phyloP scores from a whole-genome alignment of 768 basidiomycete species.

The Pleurotus sapidus region DNA sequence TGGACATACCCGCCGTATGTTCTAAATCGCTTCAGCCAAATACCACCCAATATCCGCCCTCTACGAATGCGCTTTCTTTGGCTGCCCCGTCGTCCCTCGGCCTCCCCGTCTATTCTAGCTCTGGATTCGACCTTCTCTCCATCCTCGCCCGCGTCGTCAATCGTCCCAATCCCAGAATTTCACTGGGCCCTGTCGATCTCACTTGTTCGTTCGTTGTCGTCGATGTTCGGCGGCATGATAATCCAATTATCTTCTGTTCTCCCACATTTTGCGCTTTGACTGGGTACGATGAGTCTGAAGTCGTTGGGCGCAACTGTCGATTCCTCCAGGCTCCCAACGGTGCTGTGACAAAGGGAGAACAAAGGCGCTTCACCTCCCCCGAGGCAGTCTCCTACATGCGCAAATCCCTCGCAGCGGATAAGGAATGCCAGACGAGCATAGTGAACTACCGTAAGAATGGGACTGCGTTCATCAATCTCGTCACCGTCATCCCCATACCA shows the following conservation, averaged over 20 bases:
- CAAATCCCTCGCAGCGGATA: slow-evolving; percentile 63
- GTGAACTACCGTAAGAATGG: slow-evolving; percentile 90
- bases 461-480: slow-evolving; percentile 84
- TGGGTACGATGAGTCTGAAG: slow-evolving; percentile 70
- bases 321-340: slow-evolving; percentile 82
- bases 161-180: slow-evolving; percentile 70
- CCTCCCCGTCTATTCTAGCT: slow-evolving; percentile 78
- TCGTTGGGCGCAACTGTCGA: slow-evolving; percentile 88
- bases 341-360: slow-evolving; percentile 29
- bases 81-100: slow-evolving; percentile 29
- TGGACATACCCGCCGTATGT: too few species aligned
- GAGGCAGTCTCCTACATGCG: slow-evolving; percentile 63
- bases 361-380: slow-evolving; percentile 56
- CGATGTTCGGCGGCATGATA: slow-evolving; percentile 78
- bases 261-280: slow-evolving; percentile 79
- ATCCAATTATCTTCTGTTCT: slow-evolving; percentile 88
- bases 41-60: too few species aligned
- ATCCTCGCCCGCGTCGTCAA: slow-evolving; percentile 75
- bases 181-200: slow-evolving; percentile 88
- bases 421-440: slow-evolving; percentile 86
- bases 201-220: slow-evolving; percentile 91
- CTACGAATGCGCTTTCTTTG: slow-evolving; percentile 1
- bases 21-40: too few species aligned
- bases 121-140: slow-evolving; percentile 88
- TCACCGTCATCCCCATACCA: slow-evolving; percentile 84